phyloP scores from a whole-genome alignment of 2,329 filamentous ascomycete species.

The Rhinocladiella mackenziei region DNA sequence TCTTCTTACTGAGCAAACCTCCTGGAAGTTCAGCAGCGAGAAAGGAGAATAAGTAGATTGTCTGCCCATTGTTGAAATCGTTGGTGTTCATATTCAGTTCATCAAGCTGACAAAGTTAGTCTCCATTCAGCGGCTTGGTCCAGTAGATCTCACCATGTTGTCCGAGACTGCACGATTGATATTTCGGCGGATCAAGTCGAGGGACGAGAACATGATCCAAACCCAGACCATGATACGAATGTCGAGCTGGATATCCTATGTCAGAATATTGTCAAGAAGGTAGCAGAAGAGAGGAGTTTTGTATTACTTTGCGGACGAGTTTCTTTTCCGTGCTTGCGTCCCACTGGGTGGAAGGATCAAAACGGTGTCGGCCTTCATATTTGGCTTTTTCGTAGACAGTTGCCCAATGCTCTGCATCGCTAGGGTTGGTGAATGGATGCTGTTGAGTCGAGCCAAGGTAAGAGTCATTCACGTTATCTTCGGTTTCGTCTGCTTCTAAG shows the following conservation, averaged over 20 bases:
- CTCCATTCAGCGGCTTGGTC: not conserved
- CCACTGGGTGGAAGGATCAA: slow-evolving; percentile 35
- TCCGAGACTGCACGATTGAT: slow-evolving; percentile 48
- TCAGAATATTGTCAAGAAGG: not conserved
- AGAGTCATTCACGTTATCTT: slow-evolving; percentile 1
- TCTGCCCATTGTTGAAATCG: slow-evolving; percentile 52
- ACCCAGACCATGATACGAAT: slow-evolving; percentile 29
- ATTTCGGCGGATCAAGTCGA: slow-evolving; percentile 55
- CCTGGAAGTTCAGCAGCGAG: too few relatives aligned
- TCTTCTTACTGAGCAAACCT: slow-evolving; percentile 46
- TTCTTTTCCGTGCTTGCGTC: slow-evolving; percentile 23
- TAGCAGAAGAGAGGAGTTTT: not conserved
- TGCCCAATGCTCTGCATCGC: slow-evolving; percentile 52
- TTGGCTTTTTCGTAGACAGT: slow-evolving; percentile 52
- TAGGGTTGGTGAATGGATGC: slow-evolving; percentile 48
- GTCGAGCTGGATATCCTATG: slow-evolving; percentile 26
- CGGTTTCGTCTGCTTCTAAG: not conserved
- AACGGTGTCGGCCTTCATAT: slow-evolving; percentile 44
- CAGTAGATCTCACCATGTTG: slow-evolving; percentile 44
- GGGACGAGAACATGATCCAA: slow-evolving; percentile 54
- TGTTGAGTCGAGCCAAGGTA: slow-evolving; percentile 6
- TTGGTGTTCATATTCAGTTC: slow-evolving; percentile 39
- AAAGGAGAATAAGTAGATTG: slow-evolving; percentile 54
- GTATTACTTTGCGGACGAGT: slow-evolving; percentile 21
- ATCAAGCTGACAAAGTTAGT: slow-evolving; percentile 33